Evolutionary conservation across 805 yeast genomes (phyloP), one percentile per base, ranked within the genome.

Genomic region (Candida nonsorbophila): DNA sequence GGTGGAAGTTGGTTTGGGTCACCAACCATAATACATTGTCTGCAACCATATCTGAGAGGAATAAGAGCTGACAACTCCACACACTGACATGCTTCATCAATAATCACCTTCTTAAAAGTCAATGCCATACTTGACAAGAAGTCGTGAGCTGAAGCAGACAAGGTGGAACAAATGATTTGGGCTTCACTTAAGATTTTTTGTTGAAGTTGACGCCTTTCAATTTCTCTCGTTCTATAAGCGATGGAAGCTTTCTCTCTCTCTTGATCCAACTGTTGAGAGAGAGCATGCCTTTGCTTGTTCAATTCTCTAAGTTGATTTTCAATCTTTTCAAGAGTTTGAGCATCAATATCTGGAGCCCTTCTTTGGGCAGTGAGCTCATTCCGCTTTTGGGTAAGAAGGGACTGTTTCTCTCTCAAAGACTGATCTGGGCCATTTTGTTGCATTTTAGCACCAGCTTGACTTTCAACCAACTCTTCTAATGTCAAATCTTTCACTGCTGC

Each of bases 1-100:
- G 98, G 98, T 0, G 98, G 98, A 38, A 92, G 69, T 59, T 92
- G 98, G 51, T 92, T 88, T 2, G 97, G 97, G 61, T 92, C 98
- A 53, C 98, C 98, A 25, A 92, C 98, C 94, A 92, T 83, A 27
- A 92, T 81, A 60, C 97, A 90, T 32, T 78, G 76, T 36, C 71
- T 78, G 45, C 94, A 84, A 2, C 97, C 97, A 52, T 88, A 92
- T 47, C 94, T 67, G 40, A 92, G 62, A 0, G 98, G 98, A 44
- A 90, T 90, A 15, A 92, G 72, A 0, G 94, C 84, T 6, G 96
- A 85, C 20, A 90, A 51, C 50, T 90, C 98, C 22, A 92, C 88
- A 74, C 95, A 83, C 55, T 90, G 98, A 42, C 97, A 94, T 2
- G 98, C 98, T 55, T 90, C 98, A 62, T 90, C 98, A 37, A 90